Base-by-base conservation (phyloP, 2,329 filamentous ascomycete genomes). In the Fusarium sp. region DNA sequence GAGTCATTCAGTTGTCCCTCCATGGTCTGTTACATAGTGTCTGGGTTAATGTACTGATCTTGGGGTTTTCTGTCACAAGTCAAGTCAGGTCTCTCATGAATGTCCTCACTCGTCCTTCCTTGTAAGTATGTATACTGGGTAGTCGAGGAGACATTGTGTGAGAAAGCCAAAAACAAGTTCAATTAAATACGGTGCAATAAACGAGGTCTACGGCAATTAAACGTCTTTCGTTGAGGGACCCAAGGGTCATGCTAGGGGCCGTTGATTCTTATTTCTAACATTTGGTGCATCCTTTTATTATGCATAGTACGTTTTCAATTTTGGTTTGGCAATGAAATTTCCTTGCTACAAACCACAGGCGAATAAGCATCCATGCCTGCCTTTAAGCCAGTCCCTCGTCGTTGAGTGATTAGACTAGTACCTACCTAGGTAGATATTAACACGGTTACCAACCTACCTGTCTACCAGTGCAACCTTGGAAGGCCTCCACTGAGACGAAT, bases 161-260 rank as follows among this genome's bases (percentile, higher is more conserved):
- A 18, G 10, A 32, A 30, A 29, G 27, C 13, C 22, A 46, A 25
- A 37, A 41, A 57, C 51, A 32, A 46, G 24, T 64, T 62, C 44
- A 42, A 57, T 37, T 59, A 61, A 42, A 48, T 22, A 52, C 51
- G 52, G 32, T 42, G 32, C 37, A 45, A 37, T 37, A 37, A 30
- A 45, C 51, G 63, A 60, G 51, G 70, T 48, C 46, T 44, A 64
- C 55, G 58, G 67, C 67, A 68, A 56, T 67, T 64, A 49, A 59
- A 61, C 56, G 47, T 61, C 41, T 54, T 61, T 44, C 24, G 41
- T 53, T 63, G 56, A 73, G 42, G 54, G 40, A 51, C 61, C 56
- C 37, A 68, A 70, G 59, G 60, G 51, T 67, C 57, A 71, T 69
- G 70, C 73, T 74, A 75, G 51, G 49, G 60, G 48, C 62, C 73